phyloP scores from a whole-genome alignment of 2,329 filamentous ascomycete genomes.

The Aspergillus phoenicis region DNA sequence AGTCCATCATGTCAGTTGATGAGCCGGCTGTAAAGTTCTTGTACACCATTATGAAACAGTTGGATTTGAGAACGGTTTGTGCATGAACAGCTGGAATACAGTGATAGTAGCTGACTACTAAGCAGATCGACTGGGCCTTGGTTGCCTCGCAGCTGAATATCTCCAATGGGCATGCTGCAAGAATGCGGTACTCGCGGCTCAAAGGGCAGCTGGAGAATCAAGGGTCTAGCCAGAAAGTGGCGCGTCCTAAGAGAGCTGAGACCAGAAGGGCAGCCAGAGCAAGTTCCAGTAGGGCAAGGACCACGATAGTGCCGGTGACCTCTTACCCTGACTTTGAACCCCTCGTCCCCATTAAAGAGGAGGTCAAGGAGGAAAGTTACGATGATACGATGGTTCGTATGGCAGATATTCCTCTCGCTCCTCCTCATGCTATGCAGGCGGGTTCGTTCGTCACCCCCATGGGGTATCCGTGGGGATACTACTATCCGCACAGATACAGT shows the following conservation, averaged over 20 bases:
- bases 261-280: constrained; percentile 24
- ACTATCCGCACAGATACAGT: constrained; percentile 2
- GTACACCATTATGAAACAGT: constrained; percentile 59
- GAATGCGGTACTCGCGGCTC: constrained; percentile 60
- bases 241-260: constrained; percentile 30
- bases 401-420: constrained; percentile 17
- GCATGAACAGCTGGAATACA: background rate
- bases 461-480: constrained; percentile 2
- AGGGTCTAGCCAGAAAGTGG: constrained; percentile 23
- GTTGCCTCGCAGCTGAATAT: constrained; percentile 55
- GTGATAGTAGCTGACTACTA: background rate
- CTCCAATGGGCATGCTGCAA: constrained; percentile 59
- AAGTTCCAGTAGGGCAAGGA: constrained; percentile 18
- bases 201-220: constrained; percentile 55
- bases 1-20: constrained; percentile 50
- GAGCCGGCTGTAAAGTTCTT: constrained; percentile 54
- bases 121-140: constrained; percentile 57
- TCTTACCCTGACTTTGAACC: background rate
- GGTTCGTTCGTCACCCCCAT: too few relatives aligned
- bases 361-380: constrained; percentile 28
- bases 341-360: too few relatives aligned
- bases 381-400: constrained; percentile 11
- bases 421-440: constrained; percentile 10
- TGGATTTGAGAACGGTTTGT: constrained; percentile 55
- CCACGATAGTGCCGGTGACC: constrained; percentile 12